A percentile compares a stretch with the other conserved stretches of the same genome.
Evolutionary conservation across 441 rosid species (phyloP).

Genomic region (Manihot esculenta): DNA sequence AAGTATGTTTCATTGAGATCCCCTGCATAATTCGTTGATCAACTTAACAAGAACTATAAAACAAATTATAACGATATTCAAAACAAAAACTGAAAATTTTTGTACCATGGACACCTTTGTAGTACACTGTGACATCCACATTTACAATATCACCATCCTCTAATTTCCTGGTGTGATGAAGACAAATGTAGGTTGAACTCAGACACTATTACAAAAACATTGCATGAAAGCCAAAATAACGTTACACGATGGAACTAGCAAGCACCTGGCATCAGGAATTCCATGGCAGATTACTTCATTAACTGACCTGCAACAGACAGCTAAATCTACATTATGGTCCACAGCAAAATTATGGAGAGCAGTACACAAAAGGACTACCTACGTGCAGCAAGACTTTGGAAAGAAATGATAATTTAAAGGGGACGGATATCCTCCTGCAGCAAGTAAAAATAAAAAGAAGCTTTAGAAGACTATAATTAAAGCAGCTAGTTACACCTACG

Average conservation of each 20-base stretch:
- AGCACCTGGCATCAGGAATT: conserved; percentile 94
- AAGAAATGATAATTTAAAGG: conserved; percentile 94
- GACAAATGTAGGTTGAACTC: conserved; percentile 18
- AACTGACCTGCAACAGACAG: conserved; percentile 65
- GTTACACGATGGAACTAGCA: not conserved
- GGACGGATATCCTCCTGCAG: conserved; percentile 95
- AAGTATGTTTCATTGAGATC: conserved; percentile 94
- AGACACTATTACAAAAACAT: not conserved
- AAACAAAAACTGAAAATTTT: conserved; percentile 7
- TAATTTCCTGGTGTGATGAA: conserved; percentile 55
- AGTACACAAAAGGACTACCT: conserved; percentile 54
- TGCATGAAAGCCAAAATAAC: not conserved
- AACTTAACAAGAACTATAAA: conserved; percentile 14
- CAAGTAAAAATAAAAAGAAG: conserved; percentile 14
- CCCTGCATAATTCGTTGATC: conserved; percentile 43
- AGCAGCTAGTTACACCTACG: not conserved
- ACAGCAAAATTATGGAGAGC: conserved; percentile 3
- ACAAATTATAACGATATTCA: not conserved
- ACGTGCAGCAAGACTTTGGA: conserved; percentile 99
- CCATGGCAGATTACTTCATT: conserved; percentile 99
- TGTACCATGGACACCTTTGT: conserved; percentile 92
- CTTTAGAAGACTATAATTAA: conserved; percentile 6
- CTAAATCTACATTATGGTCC: conserved; percentile 18
- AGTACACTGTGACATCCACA: conserved; percentile 78
- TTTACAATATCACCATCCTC: conserved; percentile 95